These are phyloP conservation scores for Striga hermonthica DNA, from an alignment of 305 asterid species.

Conservation along the genomic window DNA sequence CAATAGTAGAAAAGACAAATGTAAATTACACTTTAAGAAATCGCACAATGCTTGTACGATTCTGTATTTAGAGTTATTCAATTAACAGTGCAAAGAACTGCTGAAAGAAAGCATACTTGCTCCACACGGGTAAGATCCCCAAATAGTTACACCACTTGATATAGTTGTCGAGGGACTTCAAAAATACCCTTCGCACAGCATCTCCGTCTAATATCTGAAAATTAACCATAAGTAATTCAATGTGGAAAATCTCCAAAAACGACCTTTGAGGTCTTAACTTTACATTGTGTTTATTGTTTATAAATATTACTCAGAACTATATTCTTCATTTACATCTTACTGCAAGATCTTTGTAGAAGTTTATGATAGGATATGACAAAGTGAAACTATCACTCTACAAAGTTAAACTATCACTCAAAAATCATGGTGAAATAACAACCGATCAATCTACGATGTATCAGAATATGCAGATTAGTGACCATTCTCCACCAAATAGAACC, in stretches of 20 bases:
- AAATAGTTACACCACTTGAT: constrained; percentile 91
- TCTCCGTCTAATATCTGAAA: constrained; percentile 92
- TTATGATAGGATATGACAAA: neutral
- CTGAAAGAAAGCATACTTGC: constrained; percentile 62
- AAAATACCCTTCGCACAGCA: constrained; percentile 78
- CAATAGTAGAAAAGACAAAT: constrained; percentile 18
- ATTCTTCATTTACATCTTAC: constrained; percentile 2
- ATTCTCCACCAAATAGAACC: constrained; percentile 12
- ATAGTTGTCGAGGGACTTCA: constrained; percentile 93
- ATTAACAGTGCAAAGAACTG: constrained; percentile 23
- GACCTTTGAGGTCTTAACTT: constrained; percentile 23
- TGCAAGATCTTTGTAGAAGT: constrained; percentile 2
- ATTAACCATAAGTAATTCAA: constrained; percentile 28
- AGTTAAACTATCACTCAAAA: neutral
- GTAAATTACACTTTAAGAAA: constrained; percentile 25
- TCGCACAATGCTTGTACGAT: constrained; percentile 21
- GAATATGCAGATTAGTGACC: constrained; percentile 11
- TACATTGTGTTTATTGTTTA: constrained; percentile 13
- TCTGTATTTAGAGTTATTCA: constrained; percentile 8
- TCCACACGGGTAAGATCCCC: constrained; percentile 79
- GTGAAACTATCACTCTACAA: neutral
- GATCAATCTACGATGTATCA: constrained; percentile 1
- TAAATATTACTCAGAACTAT: constrained; percentile 5
- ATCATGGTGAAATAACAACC: constrained; percentile 9
- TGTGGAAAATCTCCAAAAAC: constrained; percentile 22